Evolutionary conservation across 2,329 filamentous ascomycete species (phyloP), one percentile per base, ranked within the genome.

Genomic region (Clonostachys sp.): DNA sequence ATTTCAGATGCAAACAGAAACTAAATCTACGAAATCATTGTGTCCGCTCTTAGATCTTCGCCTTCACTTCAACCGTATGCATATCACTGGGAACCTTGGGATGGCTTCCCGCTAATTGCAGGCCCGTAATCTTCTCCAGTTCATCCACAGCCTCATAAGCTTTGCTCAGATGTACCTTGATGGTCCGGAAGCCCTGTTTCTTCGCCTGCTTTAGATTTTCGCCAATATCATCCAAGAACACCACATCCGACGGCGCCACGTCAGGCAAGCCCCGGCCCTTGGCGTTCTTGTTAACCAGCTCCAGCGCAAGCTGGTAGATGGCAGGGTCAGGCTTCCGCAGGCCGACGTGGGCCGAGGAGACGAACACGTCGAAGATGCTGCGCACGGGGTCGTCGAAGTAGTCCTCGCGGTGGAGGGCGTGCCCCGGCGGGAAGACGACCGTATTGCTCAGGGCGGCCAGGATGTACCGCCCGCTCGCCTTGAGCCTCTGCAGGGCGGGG

Each of bases 191-290:
- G 0, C 92, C 92, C 18, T 83, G 71, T 44, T 76, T 77, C 66
- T 77, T 87, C 1, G 84, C 94, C 41, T 78, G 85, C 72, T 91
- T 94, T 49, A 97, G 66, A 63, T 99, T 99, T 66, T 91, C 84
- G 2, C 94, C 94, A 63, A 99, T 96, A 58, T 96, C 91, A 63
- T 96, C 94, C 44, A 96, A 68, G 62, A 99, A 99, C 5, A 95
- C 68, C 41, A 96, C 73, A 47, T 96, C 89, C 1, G 71, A 70
- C 0, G 86, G 70, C 48, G 70, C 64, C 9, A 95, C 72, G 0
- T 76, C 71, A 5, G 45, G 66, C 14, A 63, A 65, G 72, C 77
- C 65, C 43, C 81, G 81, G 20, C 71, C 65, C 59, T 69, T 74
- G 2, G 84, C 81, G 54, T 81, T 81, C 51, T 79, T 74, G 57